Conservation (phyloP, 495 filamentous ascomycete species). For the Penicillium salamii region DNA sequence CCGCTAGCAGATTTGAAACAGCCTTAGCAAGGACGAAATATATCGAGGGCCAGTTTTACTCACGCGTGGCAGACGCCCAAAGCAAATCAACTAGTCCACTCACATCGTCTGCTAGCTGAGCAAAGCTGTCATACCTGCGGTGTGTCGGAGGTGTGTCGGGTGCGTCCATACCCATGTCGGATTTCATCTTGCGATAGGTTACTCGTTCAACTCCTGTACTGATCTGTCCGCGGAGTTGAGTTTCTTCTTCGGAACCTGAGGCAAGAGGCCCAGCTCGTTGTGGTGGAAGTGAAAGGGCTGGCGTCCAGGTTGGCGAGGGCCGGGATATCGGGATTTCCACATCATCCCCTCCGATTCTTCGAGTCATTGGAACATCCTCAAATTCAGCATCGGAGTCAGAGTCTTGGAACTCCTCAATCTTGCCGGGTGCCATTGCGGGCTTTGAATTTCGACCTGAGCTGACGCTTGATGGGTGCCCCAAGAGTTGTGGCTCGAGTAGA, state of each 20-base stretch:
- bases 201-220: constrained; percentile 19
- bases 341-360: neutral
- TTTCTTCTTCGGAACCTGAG: constrained; percentile 74
- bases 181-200: constrained; percentile 55
- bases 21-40: neutral
- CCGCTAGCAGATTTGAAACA: constrained; percentile 46
- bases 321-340: neutral
- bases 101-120: constrained; percentile 66
- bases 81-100: constrained; percentile 70
- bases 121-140: constrained; percentile 65
- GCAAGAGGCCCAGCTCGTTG: constrained; percentile 57
- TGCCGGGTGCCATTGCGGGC: constrained; percentile 6
- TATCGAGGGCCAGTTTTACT: constrained; percentile 18
- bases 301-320: constrained; percentile 8
- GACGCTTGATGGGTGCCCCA: too few relatives aligned
- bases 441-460: too few relatives aligned
- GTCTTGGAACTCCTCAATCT: neutral
- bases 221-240: constrained; percentile 27
- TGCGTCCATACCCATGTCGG: constrained; percentile 51
- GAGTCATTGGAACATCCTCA: constrained; percentile 22
- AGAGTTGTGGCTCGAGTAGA: too few relatives aligned
- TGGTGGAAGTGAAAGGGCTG: constrained; percentile 14
- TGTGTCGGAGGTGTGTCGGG: constrained; percentile 41
- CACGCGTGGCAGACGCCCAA: constrained; percentile 82
- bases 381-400: constrained; percentile 23